Base-by-base conservation (phyloP, 345 rosid species). In the Moricandia moricandioides region DNA sequence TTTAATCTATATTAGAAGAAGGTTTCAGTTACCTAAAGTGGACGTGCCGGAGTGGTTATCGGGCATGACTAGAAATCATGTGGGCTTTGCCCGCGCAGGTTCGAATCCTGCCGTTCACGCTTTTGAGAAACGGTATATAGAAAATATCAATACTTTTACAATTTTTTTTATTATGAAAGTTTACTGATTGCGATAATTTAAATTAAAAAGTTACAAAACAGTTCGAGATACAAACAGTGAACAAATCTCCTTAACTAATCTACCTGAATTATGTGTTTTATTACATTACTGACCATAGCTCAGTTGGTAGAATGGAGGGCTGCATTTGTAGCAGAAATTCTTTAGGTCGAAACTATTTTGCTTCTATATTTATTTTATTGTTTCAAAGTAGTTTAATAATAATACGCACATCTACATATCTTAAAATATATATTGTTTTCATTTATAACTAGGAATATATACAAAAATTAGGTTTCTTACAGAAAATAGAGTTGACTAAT, bases 51-150 rank as follows among this genome's bases (percentile, higher is more conserved):
- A 55, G 31, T 55, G 31, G 30, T 24, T 55, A 55, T 55, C 30
- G 8, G 31, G 60, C 33, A 56, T 24, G 31, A 11, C 60, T 56
- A 24, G 60, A 24, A 24, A 56, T 56, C 60, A 56, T 56, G 58
- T 54, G 29, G 27, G 58, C 29, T 54, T 54, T 54, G 58, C 91
- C 89, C 92, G 89, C 88, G 91, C 91, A 84, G 90, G 92, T 85
- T 88, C 87, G 91, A 89, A 88, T 86, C 88, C 88, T 87, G 89
- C 88, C 77, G 69, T 65, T 60, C 77, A 65, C 62, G 76, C 2
- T 8, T 12, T 63, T 14, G n/a, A 47, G 11, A 37, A 21, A 21
- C 24, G 1, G 24, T 21, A 0, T 21, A 0, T 21, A 21, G 24
- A 0, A 30, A 30, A 30, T 30, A 30, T 5, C 0, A 30, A 6